A percentile compares a stretch with the other conserved stretches of the same genome.
Evolutionary conservation across 208 protist genomes (phyloP).

Genomic region (Trichomonas gallinae): DNA sequence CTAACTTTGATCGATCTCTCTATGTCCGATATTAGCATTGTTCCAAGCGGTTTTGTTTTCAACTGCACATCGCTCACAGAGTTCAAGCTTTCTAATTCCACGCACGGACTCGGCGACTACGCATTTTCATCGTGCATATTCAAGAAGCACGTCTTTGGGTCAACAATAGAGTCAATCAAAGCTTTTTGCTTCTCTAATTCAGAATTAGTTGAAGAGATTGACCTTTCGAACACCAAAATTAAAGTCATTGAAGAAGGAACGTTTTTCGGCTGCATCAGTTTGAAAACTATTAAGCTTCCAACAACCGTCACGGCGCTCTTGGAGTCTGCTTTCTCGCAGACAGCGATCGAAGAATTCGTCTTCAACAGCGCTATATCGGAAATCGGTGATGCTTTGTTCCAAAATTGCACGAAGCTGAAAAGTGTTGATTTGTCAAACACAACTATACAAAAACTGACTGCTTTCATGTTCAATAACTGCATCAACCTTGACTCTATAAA

Average conservation of each 20-base stretch:
- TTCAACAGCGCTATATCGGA: background rate
- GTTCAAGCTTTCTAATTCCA: background rate
- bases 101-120: background rate
- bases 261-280: background rate
- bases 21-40: background rate
- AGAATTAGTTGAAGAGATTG: background rate
- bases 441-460: background rate
- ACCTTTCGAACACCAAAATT: background rate
- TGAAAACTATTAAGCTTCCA: background rate
- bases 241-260: background rate
- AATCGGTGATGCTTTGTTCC: background rate
- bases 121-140: background rate
- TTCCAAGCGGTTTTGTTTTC: background rate
- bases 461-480: background rate
- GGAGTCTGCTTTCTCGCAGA: background rate
- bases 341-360: background rate
- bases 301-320: background rate
- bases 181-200: background rate
- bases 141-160: background rate
- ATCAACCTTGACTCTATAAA: background rate
- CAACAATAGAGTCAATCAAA: background rate
- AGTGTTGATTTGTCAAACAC: background rate
- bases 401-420: background rate
- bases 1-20: background rate
- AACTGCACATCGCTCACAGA: background rate